Conservation (phyloP, 1,284 basidiomycete species). For the Ustilago xerochloae region DNA sequence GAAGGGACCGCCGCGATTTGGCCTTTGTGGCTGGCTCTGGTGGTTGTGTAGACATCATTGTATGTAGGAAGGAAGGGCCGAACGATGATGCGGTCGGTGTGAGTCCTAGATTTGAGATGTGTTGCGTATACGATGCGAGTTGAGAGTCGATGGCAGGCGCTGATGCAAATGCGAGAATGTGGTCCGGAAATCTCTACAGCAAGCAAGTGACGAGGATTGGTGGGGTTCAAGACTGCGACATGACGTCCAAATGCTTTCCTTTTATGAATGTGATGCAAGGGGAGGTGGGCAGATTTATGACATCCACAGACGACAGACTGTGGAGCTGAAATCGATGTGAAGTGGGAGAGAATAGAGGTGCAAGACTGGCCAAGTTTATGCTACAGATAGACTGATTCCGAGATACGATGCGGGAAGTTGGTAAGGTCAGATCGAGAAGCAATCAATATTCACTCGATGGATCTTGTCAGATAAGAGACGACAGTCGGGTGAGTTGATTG, state of each 20-base stretch:
- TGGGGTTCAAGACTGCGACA: constrained; percentile 7
- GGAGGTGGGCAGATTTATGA: neutral
- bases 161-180: neutral
- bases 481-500: neutral
- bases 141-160: neutral
- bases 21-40: constrained; percentile 30
- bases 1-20: constrained; percentile 29
- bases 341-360: neutral
- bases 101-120: too few relatives aligned
- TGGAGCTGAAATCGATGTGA: neutral
- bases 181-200: constrained; percentile 1
- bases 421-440: neutral
- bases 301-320: neutral
- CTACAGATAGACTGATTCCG: neutral
- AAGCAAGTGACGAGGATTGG: neutral
- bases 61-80: too few relatives aligned
- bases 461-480: neutral
- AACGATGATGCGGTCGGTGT: neutral
- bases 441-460: too few relatives aligned
- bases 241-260: neutral
- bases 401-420: neutral
- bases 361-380: neutral
- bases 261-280: neutral
- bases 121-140: neutral
- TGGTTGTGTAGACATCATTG: constrained; percentile 36